Evolutionary conservation across 192 early-diverging fungal genomes (phyloP), one percentile per base, ranked within the genome.

Genomic region (Mortierella claussenii): DNA sequence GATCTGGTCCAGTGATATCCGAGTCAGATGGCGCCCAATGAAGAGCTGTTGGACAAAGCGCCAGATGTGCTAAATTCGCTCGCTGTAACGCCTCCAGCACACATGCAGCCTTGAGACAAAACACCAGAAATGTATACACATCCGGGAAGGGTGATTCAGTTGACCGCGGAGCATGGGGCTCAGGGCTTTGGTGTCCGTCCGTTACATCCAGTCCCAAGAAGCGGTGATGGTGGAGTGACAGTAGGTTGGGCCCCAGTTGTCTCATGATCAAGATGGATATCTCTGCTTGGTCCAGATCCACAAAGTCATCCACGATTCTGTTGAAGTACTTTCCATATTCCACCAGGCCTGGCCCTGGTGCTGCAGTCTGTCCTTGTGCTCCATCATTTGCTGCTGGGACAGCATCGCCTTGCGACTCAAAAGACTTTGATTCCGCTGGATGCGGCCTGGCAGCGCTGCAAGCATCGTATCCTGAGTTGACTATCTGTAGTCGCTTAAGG

Each of bases 261-360:
- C 59, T 51, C 65, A 62, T 51, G 27, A 76, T 67, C 13, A 76
- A 31, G 11, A 76, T 57, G 2, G 73, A 76, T 27, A 57, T 76
- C 4, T 57, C 45, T 2, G 42, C 27, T 4, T 61, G 57, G 24
- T 76, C 64, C 20, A 76, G 3, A 23, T 76, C 73, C 7, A 76
- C 11, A 54, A 76, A 76, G n/a, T 76, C 73, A 18, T 67, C 73
- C 7, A 76, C 73, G 6, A 55, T 57, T 40, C 73, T 47, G 47
- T 76, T 67, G 18, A 76, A 76, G 46, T 76, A 76, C 31, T 66
- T 62, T 55, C 62, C 73, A 20, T 36, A 34, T 58, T 76, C 64
- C 0, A 66, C 59, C 2, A 66, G 40, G 26, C 65, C 71, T 32
- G 45, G 7, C 18, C 60, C 37, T 37, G 48, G 20, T 26, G 11